Evolutionary conservation across 2,329 filamentous ascomycete genomes (phyloP).

Genomic region (Thielaviopsis ethacetica): DNA sequence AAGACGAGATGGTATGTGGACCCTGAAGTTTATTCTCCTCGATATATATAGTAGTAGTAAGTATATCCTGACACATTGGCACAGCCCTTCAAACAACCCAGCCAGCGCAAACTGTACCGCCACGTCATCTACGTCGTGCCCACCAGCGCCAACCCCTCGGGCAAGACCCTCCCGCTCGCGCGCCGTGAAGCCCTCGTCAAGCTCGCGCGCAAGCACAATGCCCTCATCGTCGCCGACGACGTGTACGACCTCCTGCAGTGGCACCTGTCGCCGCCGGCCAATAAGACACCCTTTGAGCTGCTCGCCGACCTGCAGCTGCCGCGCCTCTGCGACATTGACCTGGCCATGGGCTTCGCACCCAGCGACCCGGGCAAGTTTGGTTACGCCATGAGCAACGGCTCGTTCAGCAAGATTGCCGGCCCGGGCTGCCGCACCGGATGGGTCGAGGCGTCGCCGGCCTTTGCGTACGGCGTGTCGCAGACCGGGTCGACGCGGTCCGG

Average conservation of each 20-base stretch:
- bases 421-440: slow-evolving; percentile 80
- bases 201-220: slow-evolving; percentile 65
- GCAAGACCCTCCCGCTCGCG: slow-evolving; percentile 58
- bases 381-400: slow-evolving; percentile 70
- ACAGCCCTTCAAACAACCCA: slow-evolving; percentile 36
- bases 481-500: slow-evolving; percentile 39
- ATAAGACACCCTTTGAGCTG: slow-evolving; percentile 6
- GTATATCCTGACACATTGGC: not conserved
- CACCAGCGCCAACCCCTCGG: slow-evolving; percentile 77
- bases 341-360: slow-evolving; percentile 38
- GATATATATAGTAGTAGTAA: not conserved
- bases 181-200: slow-evolving; percentile 53
- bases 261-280: slow-evolving; percentile 26
- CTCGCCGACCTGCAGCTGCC: slow-evolving; percentile 42
- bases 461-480: slow-evolving; percentile 33
- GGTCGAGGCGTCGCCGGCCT: slow-evolving; percentile 52
- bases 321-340: slow-evolving; percentile 64
- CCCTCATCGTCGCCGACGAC: slow-evolving; percentile 75
- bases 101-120: slow-evolving; percentile 61
- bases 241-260: slow-evolving; percentile 90
- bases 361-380: slow-evolving; percentile 43
- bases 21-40: too few species aligned
- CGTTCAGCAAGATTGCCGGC: slow-evolving; percentile 74
- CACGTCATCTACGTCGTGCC: slow-evolving; percentile 82
- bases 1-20: slow-evolving; percentile 7